A percentile compares a stretch with the other conserved stretches of the same genome.
Evolutionary conservation across 2,329 filamentous ascomycete genomes (phyloP).

Genomic region (Eutypella sp.): DNA sequence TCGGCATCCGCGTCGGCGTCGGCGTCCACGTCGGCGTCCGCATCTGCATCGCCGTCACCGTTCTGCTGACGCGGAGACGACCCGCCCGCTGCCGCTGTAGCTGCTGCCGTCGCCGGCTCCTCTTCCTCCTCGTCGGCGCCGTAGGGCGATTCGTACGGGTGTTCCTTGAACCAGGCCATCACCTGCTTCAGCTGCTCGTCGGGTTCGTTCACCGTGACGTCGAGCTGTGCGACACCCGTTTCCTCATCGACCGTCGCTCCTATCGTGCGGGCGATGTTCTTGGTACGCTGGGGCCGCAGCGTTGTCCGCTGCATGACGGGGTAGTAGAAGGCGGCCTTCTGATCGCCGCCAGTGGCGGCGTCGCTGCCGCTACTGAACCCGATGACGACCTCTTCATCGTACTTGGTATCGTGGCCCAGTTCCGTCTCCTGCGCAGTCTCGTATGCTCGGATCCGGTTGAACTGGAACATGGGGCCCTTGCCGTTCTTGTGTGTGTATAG

Average conservation of each 20-base stretch:
- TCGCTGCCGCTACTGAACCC: slow-evolving; percentile 49
- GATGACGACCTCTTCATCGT: slow-evolving; percentile 59
- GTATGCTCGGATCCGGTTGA: slow-evolving; percentile 58
- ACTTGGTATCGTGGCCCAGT: slow-evolving; percentile 54
- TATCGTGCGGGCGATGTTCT: slow-evolving; percentile 54
- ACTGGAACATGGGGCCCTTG: slow-evolving; percentile 49
- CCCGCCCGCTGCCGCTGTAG: slow-evolving; percentile 15
- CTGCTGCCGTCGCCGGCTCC: slow-evolving; percentile 13
- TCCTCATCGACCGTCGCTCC: slow-evolving; percentile 44
- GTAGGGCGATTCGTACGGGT: slow-evolving; percentile 50
- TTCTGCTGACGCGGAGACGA: slow-evolving; percentile 19
- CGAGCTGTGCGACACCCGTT: slow-evolving; percentile 50
- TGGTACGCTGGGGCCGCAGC: slow-evolving; percentile 58
- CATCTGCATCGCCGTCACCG: slow-evolving; percentile 10
- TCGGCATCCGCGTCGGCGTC: slow-evolving; percentile 14
- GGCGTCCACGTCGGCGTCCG: too few relatives aligned
- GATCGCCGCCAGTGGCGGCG: slow-evolving; percentile 32
- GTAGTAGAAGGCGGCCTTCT: slow-evolving; percentile 62
- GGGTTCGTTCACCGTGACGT: slow-evolving; percentile 51
- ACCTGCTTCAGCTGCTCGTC: slow-evolving; percentile 47
- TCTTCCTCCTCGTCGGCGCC: slow-evolving; percentile 36
- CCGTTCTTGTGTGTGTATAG: slow-evolving; percentile 50
- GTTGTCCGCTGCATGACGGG: slow-evolving; percentile 61
- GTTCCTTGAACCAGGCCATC: slow-evolving; percentile 47
- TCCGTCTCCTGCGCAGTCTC: slow-evolving; percentile 57